These are phyloP conservation scores for Xanthoconium purpureum DNA, from an alignment of 768 basidiomycete species.

Conservation along the genomic window DNA sequence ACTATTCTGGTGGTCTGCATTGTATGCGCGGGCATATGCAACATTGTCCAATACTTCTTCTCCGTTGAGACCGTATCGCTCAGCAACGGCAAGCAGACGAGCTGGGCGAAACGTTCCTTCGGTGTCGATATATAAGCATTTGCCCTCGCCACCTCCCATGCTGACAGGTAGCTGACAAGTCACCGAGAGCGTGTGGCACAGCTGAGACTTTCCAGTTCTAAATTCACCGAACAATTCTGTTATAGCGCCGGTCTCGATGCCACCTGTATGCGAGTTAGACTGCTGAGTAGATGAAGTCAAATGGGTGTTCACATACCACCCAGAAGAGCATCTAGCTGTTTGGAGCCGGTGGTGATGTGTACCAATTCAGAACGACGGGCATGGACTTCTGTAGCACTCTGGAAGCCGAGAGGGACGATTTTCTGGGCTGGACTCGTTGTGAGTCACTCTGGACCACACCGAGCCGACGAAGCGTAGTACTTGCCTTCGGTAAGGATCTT, in stretches of 20 bases:
- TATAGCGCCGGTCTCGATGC: slow-evolving; percentile 97
- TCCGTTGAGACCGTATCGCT: slow-evolving; percentile 93
- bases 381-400: slow-evolving; percentile 97
- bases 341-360: slow-evolving; percentile 94
- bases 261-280: slow-evolving; percentile 49
- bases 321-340: slow-evolving; percentile 90
- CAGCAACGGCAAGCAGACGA: slow-evolving; percentile 90
- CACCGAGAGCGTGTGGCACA: slow-evolving; percentile 97
- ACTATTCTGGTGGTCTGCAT: slow-evolving; percentile 94
- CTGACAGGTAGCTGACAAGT: slow-evolving; percentile 95
- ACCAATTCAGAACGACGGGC: slow-evolving; percentile 92
- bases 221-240: slow-evolving; percentile 99
- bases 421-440: slow-evolving; percentile 66
- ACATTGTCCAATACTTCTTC: slow-evolving; percentile 99
- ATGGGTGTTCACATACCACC: slow-evolving; percentile 56
- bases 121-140: slow-evolving; percentile 98
- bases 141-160: slow-evolving; percentile 99
- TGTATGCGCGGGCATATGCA: slow-evolving; percentile 97
- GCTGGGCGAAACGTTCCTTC: slow-evolving; percentile 99
- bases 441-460: not conserved
- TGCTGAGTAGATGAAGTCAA: slow-evolving; percentile 1
- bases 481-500: slow-evolving; percentile 90
- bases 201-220: slow-evolving; percentile 95
- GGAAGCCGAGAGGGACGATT: slow-evolving; percentile 95
- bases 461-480: slow-evolving; percentile 16